phyloP scores from a whole-genome alignment of 768 basidiomycete species.

The Lentinus brumalis region DNA sequence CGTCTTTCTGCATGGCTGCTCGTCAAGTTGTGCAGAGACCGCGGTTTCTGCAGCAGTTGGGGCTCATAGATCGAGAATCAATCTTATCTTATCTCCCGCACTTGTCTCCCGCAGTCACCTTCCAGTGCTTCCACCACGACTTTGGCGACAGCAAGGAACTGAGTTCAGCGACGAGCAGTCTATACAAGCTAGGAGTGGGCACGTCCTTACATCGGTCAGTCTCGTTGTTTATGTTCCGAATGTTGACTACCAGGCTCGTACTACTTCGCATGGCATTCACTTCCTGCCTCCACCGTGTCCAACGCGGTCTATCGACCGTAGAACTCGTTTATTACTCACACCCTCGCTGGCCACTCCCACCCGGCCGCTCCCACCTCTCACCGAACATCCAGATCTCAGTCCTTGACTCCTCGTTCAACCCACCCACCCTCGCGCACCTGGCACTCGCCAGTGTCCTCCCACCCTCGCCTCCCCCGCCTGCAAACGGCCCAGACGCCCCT shows the following conservation, averaged over 20 bases:
- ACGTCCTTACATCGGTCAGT: conserved; percentile 7
- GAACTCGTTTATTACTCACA: conserved; percentile 68
- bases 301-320: conserved; percentile 46
- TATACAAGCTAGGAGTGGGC: neutral
- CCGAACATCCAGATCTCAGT: conserved; percentile 57
- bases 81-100: conserved; percentile 21
- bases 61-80: conserved; percentile 21
- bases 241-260: neutral
- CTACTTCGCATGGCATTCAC: conserved; percentile 14
- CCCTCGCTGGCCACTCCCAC: conserved; percentile 63
- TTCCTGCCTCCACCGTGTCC: conserved; percentile 37
- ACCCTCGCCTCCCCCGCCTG: conserved; percentile 23
- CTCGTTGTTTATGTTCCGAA: neutral
- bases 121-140: neutral
- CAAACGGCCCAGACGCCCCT: conserved; percentile 12
- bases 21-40: neutral
- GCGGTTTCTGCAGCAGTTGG: too few species aligned
- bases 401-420: conserved; percentile 94
- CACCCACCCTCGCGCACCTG: conserved; percentile 84
- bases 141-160: neutral
- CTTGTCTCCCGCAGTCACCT: neutral
- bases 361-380: conserved; percentile 12
- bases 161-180: too few species aligned
- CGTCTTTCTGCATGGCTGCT: conserved; percentile 66
- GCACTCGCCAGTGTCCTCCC: conserved; percentile 59